These are phyloP conservation scores for Globomyces sp. DNA, from an alignment of 371 early-diverging fungal species.

Conservation along the genomic window DNA sequence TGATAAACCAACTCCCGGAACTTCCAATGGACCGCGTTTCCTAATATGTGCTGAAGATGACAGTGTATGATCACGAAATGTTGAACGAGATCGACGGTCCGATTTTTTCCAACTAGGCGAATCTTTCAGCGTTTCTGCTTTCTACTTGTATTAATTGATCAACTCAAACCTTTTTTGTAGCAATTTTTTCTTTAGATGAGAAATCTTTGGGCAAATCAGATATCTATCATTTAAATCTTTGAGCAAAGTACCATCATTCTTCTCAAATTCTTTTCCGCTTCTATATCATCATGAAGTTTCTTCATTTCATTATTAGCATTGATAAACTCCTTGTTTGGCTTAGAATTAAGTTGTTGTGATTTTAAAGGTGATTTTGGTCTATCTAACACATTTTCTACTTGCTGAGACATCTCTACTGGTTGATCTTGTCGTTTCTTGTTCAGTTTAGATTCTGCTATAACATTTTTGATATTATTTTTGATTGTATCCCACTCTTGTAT, in stretches of 20 bases:
- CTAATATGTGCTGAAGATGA: constrained; percentile 19
- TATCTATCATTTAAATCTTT: background rate
- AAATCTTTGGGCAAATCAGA: background rate
- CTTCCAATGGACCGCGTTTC: constrained; percentile 14
- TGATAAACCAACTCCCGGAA: constrained; percentile 6
- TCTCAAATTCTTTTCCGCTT: constrained; percentile 3
- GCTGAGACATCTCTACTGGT: too few relatives aligned
- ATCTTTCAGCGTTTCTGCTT: background rate
- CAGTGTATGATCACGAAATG: constrained; percentile 4
- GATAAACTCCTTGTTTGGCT: too few relatives aligned
- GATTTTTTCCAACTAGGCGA: constrained; percentile 17
- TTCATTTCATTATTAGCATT: background rate
- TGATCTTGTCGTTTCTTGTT: too few relatives aligned
- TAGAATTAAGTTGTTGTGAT: too few relatives aligned
- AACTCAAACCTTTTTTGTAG: background rate
- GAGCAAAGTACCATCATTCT: background rate
- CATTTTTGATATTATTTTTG: too few relatives aligned
- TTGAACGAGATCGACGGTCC: background rate
- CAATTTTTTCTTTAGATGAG: background rate
- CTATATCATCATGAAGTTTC: background rate
- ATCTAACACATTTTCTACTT: too few relatives aligned
- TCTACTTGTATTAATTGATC: background rate
- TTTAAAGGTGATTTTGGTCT: too few relatives aligned
- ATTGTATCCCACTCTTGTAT: too few relatives aligned
- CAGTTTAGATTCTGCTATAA: too few relatives aligned